phyloP scores from a whole-genome alignment of 129 eudicot genomes.

The Dittrichia graveolens region DNA sequence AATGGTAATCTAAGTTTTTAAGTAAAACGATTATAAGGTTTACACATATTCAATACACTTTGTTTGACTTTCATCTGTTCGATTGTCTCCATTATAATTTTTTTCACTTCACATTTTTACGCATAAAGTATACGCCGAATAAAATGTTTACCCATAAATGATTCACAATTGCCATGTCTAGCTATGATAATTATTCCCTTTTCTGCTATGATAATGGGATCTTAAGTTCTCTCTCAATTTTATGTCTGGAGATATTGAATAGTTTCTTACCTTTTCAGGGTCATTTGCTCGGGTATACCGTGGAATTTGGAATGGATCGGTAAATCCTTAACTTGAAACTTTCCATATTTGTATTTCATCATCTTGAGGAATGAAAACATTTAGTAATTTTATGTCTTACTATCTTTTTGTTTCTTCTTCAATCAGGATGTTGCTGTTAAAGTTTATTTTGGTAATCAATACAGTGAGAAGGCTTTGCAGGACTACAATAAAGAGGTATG shows the following conservation, averaged over 20 bases:
- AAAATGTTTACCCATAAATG: no score
- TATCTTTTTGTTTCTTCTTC: conserved; percentile 17
- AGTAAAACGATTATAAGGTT: no score
- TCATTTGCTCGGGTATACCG: conserved; percentile 83
- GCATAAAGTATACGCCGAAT: no score
- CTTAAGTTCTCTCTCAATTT: not conserved
- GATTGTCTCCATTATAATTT: no score
- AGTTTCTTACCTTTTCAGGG: conserved; percentile 49
- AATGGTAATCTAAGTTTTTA: no score
- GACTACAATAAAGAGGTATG: conserved; percentile 77
- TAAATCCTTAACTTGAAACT: conserved; percentile 34
- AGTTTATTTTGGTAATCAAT: conserved; percentile 66
- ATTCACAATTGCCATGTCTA: no score
- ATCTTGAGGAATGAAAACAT: not conserved
- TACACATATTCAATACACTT: no score
- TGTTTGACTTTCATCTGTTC: no score
- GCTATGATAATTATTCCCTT: no score
- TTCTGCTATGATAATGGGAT: no score
- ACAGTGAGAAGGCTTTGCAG: conserved; percentile 58
- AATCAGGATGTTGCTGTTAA: conserved; percentile 91
- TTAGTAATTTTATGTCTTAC: conserved; percentile 8
- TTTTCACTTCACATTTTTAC: no score
- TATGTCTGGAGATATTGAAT: conserved; percentile 8
- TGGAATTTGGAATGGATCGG: conserved; percentile 94
- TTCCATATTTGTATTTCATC: conserved; percentile 18